Evolutionary conservation across 805 yeast genomes (phyloP).

Genomic region (Hyphopichia homilentoma): DNA sequence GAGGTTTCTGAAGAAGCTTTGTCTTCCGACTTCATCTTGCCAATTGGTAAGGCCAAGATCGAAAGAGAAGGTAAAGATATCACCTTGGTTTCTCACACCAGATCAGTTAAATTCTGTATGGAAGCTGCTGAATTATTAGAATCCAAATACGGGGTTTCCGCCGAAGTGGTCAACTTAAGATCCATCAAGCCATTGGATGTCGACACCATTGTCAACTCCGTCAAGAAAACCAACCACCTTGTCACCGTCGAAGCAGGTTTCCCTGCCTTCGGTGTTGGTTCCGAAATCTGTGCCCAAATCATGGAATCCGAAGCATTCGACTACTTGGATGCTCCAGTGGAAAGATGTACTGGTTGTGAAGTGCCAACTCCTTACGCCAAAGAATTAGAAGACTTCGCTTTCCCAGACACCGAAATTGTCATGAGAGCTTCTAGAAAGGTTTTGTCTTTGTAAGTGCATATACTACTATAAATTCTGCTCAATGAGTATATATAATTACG

Average conservation of each 20-base stretch:
- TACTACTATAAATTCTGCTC: neutral
- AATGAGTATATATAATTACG: too few species aligned
- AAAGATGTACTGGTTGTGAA: constrained; percentile 98
- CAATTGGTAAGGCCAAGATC: constrained; percentile 93
- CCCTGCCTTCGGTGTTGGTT: constrained; percentile 99
- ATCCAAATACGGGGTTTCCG: constrained; percentile 81
- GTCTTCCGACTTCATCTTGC: constrained; percentile 84
- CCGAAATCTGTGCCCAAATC: constrained; percentile 95
- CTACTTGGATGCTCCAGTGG: constrained; percentile 97
- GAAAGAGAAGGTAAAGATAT: constrained; percentile 92
- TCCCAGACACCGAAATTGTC: constrained; percentile 94
- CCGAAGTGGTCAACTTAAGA: constrained; percentile 93
- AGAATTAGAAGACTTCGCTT: constrained; percentile 95
- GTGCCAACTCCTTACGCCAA: constrained; percentile 98
- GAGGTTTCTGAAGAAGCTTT: constrained; percentile 86
- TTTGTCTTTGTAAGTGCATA: constrained; percentile 59
- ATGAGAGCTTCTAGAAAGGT: constrained; percentile 83
- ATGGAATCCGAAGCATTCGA: constrained; percentile 99
- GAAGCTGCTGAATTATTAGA: constrained; percentile 87
- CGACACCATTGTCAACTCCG: constrained; percentile 76
- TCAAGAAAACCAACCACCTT: constrained; percentile 95
- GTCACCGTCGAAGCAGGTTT: constrained; percentile 95
- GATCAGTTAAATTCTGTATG: constrained; percentile 82
- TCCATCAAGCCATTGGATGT: constrained; percentile 95
- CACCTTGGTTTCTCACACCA: constrained; percentile 85